phyloP scores from a whole-genome alignment of 176 grass and related monocot species.

The Aechmea fasciata region DNA sequence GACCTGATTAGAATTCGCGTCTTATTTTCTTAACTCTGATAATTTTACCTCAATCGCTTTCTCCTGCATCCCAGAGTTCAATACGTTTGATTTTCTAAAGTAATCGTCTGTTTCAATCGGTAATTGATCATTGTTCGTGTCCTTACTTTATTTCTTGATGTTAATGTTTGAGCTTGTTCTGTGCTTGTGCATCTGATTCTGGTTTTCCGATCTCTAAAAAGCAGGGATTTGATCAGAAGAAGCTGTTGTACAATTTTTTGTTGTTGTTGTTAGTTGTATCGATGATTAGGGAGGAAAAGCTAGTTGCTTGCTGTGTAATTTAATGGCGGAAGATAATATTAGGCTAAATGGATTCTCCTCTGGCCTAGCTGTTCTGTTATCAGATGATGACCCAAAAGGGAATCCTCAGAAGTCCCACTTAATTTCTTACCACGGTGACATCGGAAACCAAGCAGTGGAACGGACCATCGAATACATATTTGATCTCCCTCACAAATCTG shows the following conservation, averaged over 20 bases:
- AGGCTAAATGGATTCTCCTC: constrained; percentile 50
- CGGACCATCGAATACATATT: constrained; percentile 72
- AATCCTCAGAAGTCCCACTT: constrained; percentile 63
- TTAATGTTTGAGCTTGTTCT: too few relatives aligned
- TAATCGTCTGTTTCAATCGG: too few relatives aligned
- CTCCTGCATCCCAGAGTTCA: not conserved
- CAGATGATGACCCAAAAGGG: constrained; percentile 39
- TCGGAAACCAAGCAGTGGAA: constrained; percentile 56
- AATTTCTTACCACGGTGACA: constrained; percentile 68
- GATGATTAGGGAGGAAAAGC: constrained; percentile 6
- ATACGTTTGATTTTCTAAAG: not conserved
- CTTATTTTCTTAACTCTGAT: too few relatives aligned
- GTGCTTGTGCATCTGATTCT: too few relatives aligned
- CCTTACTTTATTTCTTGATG: too few relatives aligned
- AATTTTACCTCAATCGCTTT: too few relatives aligned
- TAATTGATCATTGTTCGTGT: too few relatives aligned
- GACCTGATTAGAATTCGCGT: too few relatives aligned
- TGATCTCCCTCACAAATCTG: constrained; percentile 58
- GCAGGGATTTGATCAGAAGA: not conserved
- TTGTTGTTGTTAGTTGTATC: not conserved
- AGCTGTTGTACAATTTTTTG: not conserved
- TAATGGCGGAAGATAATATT: constrained; percentile 52
- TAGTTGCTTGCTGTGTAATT: constrained; percentile 1
- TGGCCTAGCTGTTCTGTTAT: constrained; percentile 62
- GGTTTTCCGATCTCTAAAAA: not conserved